Conservation (phyloP, 768 basidiomycete genomes). For the Udeniomyces megalosporus region DNA sequence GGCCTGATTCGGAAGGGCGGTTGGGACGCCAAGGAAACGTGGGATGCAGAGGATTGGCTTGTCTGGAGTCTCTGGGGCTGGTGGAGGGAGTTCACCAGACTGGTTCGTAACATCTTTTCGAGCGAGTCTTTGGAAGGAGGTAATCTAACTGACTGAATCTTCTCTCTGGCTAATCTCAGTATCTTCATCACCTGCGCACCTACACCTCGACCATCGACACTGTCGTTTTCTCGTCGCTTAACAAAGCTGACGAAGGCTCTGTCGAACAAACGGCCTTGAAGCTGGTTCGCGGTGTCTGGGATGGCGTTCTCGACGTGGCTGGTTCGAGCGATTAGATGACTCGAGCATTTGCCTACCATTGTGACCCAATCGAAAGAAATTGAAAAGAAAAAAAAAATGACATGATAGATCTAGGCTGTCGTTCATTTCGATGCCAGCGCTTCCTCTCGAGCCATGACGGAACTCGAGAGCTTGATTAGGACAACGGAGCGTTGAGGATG, state of each 20-base stretch:
- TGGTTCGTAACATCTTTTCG: slow-evolving; percentile 36
- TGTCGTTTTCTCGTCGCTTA: slow-evolving; percentile 7
- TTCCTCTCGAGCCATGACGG: slow-evolving; percentile 84
- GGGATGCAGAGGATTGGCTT: slow-evolving; percentile 62
- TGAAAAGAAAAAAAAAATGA: too few relatives aligned
- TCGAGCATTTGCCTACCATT: background rate
- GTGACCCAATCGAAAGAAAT: too few relatives aligned
- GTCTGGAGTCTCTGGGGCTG: slow-evolving; percentile 80
- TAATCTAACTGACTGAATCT: too few relatives aligned
- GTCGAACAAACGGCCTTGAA: background rate
- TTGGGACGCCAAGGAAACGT: slow-evolving; percentile 54
- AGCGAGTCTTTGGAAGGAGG: too few relatives aligned
- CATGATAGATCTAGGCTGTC: too few relatives aligned
- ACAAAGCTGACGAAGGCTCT: background rate
- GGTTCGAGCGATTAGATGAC: background rate
- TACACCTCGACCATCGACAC: slow-evolving; percentile 14
- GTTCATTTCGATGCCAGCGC: slow-evolving; percentile 39
- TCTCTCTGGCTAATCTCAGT: background rate
- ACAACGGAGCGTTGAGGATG: slow-evolving; percentile 81
- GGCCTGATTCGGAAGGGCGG: slow-evolving; percentile 47
- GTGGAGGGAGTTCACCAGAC: slow-evolving; percentile 75
- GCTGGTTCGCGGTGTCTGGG: slow-evolving; percentile 11
- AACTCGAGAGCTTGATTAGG: slow-evolving; percentile 85
- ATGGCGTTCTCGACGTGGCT: slow-evolving; percentile 8
- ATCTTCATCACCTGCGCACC: slow-evolving; percentile 10